Conservation (phyloP, 2,329 filamentous ascomycete species). For the Neospermospora avenae region DNA sequence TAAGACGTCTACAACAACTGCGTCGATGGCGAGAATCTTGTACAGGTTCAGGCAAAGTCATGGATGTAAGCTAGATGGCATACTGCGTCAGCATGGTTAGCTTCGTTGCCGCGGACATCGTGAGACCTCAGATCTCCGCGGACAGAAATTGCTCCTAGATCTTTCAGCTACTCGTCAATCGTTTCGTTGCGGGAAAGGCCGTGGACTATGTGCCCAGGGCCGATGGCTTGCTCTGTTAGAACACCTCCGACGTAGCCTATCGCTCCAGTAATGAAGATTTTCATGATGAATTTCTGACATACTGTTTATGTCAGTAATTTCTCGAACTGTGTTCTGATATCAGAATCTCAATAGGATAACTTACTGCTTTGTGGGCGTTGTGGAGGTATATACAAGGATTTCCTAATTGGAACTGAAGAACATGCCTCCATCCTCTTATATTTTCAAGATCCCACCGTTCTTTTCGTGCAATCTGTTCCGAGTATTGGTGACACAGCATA, state of each 20-base stretch:
- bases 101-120: slow-evolving; percentile 39
- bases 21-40: slow-evolving; percentile 34
- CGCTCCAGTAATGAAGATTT: slow-evolving; percentile 42
- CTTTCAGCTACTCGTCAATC: slow-evolving; percentile 37
- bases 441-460: too few relatives aligned
- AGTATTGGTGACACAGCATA: background rate
- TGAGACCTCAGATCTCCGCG: slow-evolving; percentile 41
- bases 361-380: background rate
- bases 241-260: slow-evolving; percentile 40
- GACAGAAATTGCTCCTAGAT: slow-evolving; percentile 39
- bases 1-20: slow-evolving; percentile 39
- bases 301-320: background rate
- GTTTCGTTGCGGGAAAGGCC: slow-evolving; percentile 41
- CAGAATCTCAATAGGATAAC: background rate
- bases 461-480: background rate
- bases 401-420: background rate
- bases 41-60: slow-evolving; percentile 29
- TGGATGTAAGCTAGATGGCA: slow-evolving; percentile 42
- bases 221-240: slow-evolving; percentile 38
- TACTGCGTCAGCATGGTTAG: slow-evolving; percentile 41
- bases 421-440: background rate
- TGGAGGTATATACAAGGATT: too few relatives aligned
- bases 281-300: slow-evolving; percentile 9
- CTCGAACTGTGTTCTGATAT: background rate
- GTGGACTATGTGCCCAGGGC: slow-evolving; percentile 40